Percentiles rank a stretch among this genome's conserved stretches.
Conservation (phyloP, 768 basidiomycete genomes). For the Favolaschia claudopus region DNA sequence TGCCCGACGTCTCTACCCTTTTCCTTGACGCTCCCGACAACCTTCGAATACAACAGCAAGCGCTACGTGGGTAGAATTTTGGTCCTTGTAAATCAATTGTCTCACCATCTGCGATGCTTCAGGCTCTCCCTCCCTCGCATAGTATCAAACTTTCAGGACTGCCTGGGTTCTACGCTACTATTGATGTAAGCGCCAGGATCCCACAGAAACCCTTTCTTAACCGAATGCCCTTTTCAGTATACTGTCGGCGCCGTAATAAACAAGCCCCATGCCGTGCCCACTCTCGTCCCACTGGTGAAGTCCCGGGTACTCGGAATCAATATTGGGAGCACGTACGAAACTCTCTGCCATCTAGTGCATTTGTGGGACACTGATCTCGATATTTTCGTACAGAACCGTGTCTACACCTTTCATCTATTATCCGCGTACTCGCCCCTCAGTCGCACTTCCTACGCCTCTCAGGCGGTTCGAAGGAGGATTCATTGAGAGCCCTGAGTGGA, state of each 20-base stretch:
- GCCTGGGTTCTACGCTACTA: conserved; percentile 73
- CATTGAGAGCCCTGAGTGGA: conserved; percentile 58
- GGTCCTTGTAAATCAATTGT: not conserved
- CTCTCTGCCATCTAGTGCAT: not conserved
- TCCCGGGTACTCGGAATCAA: conserved; percentile 60
- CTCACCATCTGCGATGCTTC: conserved; percentile 12
- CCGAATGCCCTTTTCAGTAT: conserved; percentile 50
- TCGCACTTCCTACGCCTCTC: conserved; percentile 57
- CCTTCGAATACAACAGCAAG: conserved; percentile 61
- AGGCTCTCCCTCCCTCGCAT: conserved; percentile 78
- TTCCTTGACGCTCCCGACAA: conserved; percentile 61
- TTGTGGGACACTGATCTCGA: conserved; percentile 6
- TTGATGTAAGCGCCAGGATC: conserved; percentile 48
- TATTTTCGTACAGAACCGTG: conserved; percentile 48
- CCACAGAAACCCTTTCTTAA: not conserved
- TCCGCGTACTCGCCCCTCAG: conserved; percentile 70
- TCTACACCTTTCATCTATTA: conserved; percentile 70
- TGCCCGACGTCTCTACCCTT: conserved; percentile 67
- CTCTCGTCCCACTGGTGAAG: conserved; percentile 52
- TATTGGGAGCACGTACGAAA: conserved; percentile 59
- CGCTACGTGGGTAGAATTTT: conserved; percentile 59
- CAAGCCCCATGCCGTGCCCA: conserved; percentile 53
- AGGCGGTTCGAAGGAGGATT: conserved; percentile 47
- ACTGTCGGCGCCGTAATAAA: conserved; percentile 59
- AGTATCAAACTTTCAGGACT: conserved; percentile 72